A percentile compares a stretch with the other conserved stretches of the same genome.
Evolutionary conservation across 1,284 basidiomycete genomes (phyloP).

Genomic region (Naganishia sp.): DNA sequence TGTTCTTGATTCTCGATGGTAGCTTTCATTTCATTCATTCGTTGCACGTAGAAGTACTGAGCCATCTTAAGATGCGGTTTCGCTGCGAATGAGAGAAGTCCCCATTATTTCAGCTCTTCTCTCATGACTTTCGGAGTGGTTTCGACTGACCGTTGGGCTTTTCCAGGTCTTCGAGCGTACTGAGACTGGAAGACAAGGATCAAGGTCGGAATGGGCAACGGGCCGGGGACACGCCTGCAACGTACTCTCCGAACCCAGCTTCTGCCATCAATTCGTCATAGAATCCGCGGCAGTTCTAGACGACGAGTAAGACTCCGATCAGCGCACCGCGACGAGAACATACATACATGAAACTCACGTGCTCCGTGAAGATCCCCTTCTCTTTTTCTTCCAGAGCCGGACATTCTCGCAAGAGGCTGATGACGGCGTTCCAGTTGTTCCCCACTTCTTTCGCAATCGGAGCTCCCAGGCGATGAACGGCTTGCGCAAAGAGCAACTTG

Average conservation of each 20-base stretch:
- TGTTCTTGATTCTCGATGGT: constrained; percentile 70
- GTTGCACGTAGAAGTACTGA: constrained; percentile 67
- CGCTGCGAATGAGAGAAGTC: constrained; percentile 47
- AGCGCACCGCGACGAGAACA: neutral
- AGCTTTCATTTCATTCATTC: constrained; percentile 68
- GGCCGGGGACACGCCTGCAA: neutral
- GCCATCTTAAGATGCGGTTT: constrained; percentile 67
- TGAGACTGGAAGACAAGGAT: constrained; percentile 10
- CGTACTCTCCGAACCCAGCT: constrained; percentile 31
- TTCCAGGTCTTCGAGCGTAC: constrained; percentile 20
- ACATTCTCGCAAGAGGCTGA: constrained; percentile 7
- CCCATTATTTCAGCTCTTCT: neutral
- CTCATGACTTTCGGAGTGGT: too few relatives aligned
- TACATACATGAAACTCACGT: neutral
- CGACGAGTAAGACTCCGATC: neutral
- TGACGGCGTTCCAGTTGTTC: constrained; percentile 25
- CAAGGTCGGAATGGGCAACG: neutral
- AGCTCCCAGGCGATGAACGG: constrained; percentile 79
- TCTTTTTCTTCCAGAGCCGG: constrained; percentile 14
- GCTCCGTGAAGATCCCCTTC: constrained; percentile 18
- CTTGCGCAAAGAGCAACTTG: constrained; percentile 74
- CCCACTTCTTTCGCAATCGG: constrained; percentile 17
- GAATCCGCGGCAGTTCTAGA: constrained; percentile 26
- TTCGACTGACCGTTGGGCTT: constrained; percentile 24
- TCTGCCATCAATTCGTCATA: constrained; percentile 34